Evolutionary conservation across 2,329 filamentous ascomycete species (phyloP), one percentile per base, ranked within the genome.

Genomic region (Ramularia collo-cygni): DNA sequence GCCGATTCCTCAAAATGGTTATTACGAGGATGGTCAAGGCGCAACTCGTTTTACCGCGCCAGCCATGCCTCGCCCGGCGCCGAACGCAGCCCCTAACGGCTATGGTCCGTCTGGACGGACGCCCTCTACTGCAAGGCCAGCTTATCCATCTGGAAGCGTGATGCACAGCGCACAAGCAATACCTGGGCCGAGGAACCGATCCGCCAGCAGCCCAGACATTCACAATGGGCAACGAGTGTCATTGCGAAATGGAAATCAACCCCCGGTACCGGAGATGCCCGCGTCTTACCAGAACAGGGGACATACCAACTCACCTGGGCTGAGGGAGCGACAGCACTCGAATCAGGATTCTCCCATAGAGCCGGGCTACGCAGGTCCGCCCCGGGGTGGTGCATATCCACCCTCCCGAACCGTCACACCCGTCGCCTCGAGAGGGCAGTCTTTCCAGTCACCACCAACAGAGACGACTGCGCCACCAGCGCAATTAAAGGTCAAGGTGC

Each of bases 401-500:
- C 33, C 35, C 9, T 51, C 27, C 65, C 68, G 48, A 64, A 62
- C 65, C 61, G 28, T 64, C 59, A 30, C 62, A 3, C 50, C 64
- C 15, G 62, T 64, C 42, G 43, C 64, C 28, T 51, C 59, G 44
- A 44, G 48, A 50, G 40, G 56, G 15, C 40, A 39, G 9, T 33
- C 33, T 12, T 33, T 42, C 16, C 37, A 34, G 6, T 38, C 48
- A 3, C 41, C 48, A 24, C 48, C 47, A n/a, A 26, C 37, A 8
- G 28, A 38, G 15, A 15, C 18, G 15, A 13, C 12, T 18, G 14
- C 85, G 6, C 47, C 48, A 24, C 49, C 49, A n/a, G 49, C 54
- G n/a, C 92, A 96, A 58, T 75, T 98, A 37, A 96, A 95, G 66
- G 89, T 95, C 36, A 94, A 93, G 61, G 88, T 98, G 42, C 90